phyloP scores from a whole-genome alignment of 768 basidiomycete species.

The Lyophyllum semitale region DNA sequence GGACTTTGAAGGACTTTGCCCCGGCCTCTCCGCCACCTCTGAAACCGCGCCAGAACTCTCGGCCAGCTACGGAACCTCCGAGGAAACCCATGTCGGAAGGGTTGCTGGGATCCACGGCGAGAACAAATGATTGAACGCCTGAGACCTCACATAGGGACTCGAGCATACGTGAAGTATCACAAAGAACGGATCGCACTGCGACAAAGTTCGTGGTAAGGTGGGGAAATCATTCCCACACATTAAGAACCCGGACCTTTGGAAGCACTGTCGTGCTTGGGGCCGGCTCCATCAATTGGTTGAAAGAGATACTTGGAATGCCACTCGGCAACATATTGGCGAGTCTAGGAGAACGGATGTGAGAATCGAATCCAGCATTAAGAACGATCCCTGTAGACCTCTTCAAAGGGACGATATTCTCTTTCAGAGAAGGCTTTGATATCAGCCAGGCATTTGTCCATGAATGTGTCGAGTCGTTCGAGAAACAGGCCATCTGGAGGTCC shows the following conservation, averaged over 20 bases:
- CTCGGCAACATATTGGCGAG: slow-evolving; percentile 58
- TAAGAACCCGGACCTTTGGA: slow-evolving; percentile 21
- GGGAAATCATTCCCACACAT: slow-evolving; percentile 7
- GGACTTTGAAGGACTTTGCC: slow-evolving; percentile 53
- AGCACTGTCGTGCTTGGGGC: slow-evolving; percentile 13
- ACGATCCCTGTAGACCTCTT: slow-evolving; percentile 49
- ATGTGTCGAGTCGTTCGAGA: slow-evolving; percentile 62
- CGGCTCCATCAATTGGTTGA: slow-evolving; percentile 13
- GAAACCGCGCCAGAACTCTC: slow-evolving; percentile 68
- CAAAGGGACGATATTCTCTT: slow-evolving; percentile 57
- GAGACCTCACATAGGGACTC: slow-evolving; percentile 52
- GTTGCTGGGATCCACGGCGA: slow-evolving; percentile 58
- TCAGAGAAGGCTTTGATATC: slow-evolving; percentile 65
- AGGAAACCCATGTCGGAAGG: slow-evolving; percentile 55
- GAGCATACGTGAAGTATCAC: slow-evolving; percentile 51
- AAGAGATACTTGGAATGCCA: slow-evolving; percentile 65
- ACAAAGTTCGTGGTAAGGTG: slow-evolving; percentile 15
- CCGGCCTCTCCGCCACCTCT: slow-evolving; percentile 61
- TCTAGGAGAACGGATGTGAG: slow-evolving; percentile 33
- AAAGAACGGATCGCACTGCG: slow-evolving; percentile 49
- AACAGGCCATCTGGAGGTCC: slow-evolving; percentile 53
- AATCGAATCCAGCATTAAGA: slow-evolving; percentile 11
- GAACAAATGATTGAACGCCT: slow-evolving; percentile 61
- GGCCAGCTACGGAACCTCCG: slow-evolving; percentile 59
- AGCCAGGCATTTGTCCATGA: slow-evolving; percentile 57